Percentiles rank a stretch among this genome's conserved stretches.
These are phyloP conservation scores for Gossypium sturtianum DNA, from an alignment of 345 rosid species.

Conservation along the genomic window DNA sequence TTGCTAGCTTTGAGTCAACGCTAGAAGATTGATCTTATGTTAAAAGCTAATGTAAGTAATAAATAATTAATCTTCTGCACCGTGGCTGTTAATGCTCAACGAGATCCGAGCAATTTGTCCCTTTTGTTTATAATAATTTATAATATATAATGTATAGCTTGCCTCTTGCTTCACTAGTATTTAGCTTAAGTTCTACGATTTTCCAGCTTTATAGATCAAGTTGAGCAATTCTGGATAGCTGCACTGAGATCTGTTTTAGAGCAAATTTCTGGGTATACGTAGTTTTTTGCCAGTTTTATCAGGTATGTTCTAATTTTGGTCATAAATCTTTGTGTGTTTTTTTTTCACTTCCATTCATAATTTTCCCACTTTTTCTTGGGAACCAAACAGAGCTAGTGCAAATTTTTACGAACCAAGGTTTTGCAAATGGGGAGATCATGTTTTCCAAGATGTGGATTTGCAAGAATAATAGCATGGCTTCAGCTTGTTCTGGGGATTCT, in stretches of 20 bases:
- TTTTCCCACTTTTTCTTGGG: neutral
- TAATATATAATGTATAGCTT: neutral
- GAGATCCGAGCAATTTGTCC: slow-evolving; percentile 7
- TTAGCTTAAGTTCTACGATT: slow-evolving; percentile 28
- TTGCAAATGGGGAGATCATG: slow-evolving; percentile 46
- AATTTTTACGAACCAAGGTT: neutral
- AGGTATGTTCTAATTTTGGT: slow-evolving; percentile 25
- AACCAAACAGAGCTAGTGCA: neutral
- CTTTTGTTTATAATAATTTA: neutral
- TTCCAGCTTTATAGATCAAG: slow-evolving; percentile 33
- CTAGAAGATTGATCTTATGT: neutral
- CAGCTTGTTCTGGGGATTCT: slow-evolving; percentile 58
- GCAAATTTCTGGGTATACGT: neutral
- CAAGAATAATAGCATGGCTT: slow-evolving; percentile 52
- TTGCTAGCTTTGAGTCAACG: neutral
- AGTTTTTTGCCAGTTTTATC: neutral
- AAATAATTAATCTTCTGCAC: neutral
- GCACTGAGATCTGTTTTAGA: slow-evolving; percentile 2
- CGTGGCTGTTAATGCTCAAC: neutral
- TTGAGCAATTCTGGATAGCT: neutral
- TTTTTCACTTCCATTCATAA: neutral
- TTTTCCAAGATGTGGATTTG: slow-evolving; percentile 43
- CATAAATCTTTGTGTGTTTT: neutral
- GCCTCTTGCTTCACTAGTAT: neutral
- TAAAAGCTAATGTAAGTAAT: neutral